Evolutionary conservation across 1,284 basidiomycete species (phyloP).

Genomic region (Ustilago lituana): DNA sequence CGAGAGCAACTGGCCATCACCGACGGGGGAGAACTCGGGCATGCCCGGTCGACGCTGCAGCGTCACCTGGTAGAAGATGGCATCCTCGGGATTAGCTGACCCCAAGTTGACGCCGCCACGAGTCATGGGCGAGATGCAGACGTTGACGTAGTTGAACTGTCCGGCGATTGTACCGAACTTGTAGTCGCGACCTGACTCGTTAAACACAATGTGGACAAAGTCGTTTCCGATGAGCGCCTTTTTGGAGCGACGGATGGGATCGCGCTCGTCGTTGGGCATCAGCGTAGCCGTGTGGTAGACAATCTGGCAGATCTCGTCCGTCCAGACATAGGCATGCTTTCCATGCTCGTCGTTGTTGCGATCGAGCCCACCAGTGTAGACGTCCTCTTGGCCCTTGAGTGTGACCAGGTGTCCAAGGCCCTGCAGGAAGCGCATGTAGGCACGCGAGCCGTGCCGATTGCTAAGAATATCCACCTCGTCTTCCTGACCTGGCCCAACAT

Average conservation of each 20-base stretch:
- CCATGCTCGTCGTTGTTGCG: slow-evolving; percentile 81
- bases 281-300: slow-evolving; percentile 96
- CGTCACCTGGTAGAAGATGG: slow-evolving; percentile 64
- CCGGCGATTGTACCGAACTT: slow-evolving; percentile 89
- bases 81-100: slow-evolving; percentile 59
- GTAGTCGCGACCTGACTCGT: slow-evolving; percentile 75
- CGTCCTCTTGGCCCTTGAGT: slow-evolving; percentile 80
- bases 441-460: slow-evolving; percentile 91
- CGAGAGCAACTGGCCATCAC: slow-evolving; percentile 62
- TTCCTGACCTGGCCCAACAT: slow-evolving; percentile 90
- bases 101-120: slow-evolving; percentile 57
- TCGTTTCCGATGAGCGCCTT: slow-evolving; percentile 67
- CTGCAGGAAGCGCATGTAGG: slow-evolving; percentile 90
- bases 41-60: slow-evolving; percentile 60
- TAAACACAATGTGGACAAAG: slow-evolving; percentile 82
- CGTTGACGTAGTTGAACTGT: slow-evolving; percentile 96
- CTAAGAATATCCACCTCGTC: slow-evolving; percentile 85
- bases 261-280: slow-evolving; percentile 77
- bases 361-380: slow-evolving; percentile 93
- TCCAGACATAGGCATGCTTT: slow-evolving; percentile 83
- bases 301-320: slow-evolving; percentile 95
- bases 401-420: slow-evolving; percentile 88
- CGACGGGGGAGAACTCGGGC: slow-evolving; percentile 63
- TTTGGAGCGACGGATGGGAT: slow-evolving; percentile 54
- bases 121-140: slow-evolving; percentile 76